These are phyloP conservation scores for Asterophora parasitica DNA, from an alignment of 768 basidiomycete genomes.

Conservation along the genomic window DNA sequence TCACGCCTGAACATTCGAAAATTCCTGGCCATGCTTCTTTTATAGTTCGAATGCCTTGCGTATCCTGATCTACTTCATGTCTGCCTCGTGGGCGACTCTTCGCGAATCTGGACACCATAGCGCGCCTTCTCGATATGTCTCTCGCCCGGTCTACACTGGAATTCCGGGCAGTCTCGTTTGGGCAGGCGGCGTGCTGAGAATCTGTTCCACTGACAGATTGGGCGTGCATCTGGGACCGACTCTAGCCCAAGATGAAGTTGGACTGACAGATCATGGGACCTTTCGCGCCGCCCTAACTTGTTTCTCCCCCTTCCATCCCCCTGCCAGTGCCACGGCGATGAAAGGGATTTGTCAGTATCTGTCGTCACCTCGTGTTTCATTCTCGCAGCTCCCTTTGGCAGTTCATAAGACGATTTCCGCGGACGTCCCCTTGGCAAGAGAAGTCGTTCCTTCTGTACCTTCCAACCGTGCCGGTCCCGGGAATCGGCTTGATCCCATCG, in stretches of 20 bases:
- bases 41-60: constrained; percentile 4
- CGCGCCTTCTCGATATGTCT: constrained; percentile 9
- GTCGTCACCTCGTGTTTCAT: constrained; percentile 35
- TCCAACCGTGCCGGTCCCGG: constrained; percentile 31
- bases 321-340: constrained; percentile 1
- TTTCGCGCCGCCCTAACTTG: not conserved
- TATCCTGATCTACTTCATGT: constrained; percentile 10
- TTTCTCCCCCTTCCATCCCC: not conserved
- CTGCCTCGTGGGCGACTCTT: constrained; percentile 18
- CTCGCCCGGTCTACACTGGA: constrained; percentile 1
- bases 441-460: constrained; percentile 24
- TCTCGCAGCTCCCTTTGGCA: constrained; percentile 18
- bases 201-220: not conserved
- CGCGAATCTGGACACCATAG: constrained; percentile 25
- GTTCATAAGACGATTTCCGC: constrained; percentile 32
- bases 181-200: not conserved
- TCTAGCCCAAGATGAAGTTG: no score
- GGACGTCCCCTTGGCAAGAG: constrained; percentile 34
- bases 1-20: not conserved
- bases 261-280: constrained; percentile 2
- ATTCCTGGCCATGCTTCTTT: constrained; percentile 8
- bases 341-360: constrained; percentile 23
- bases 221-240: not conserved
- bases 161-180: not conserved
- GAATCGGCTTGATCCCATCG: constrained; percentile 32